Base-by-base conservation (phyloP, 495 filamentous ascomycete genomes). In the Viridothelium virens region DNA sequence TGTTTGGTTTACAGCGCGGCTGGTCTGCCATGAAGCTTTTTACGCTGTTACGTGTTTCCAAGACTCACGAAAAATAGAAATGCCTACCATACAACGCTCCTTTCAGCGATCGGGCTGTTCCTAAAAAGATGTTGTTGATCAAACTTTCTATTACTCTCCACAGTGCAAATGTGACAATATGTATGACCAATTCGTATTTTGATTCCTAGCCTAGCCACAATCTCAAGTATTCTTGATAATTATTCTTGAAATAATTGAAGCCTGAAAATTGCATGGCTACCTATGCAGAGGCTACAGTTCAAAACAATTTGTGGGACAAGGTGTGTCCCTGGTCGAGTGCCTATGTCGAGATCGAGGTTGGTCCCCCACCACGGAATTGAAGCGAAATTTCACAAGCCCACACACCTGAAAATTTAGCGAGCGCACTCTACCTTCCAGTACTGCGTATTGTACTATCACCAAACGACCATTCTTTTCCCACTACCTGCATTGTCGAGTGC, bases 101-200 rank as follows among this genome's bases (percentile, higher is more conserved):
- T 25, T 59, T 59, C 53, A 59, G 53, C 53, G 53, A 59, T 59
- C 53, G 53, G 53, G 53, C 18, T 59, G 53, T 59, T 59, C 25
- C n/a, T 59, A 59, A 18, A 25, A 59, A 59, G 18, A 59, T 59
- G 53, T 18, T 59, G 53, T 59, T 59, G 53, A 59, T 59, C 53
- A 59, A 34, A 59, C 31, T 59, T 59, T 36, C 6, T 14, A 33
- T 18, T 59, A 1, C 53, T 36, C 31, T 59, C 53, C 18, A 5
- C 14, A 38, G 31, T 2, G 25, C 18, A 18, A 59, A 7, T 36
- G 53, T 59, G 53, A 59, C 53, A 0, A 7, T 14, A 36, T 59
- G 48, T 53, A 2, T 25, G 25, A 25, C 25, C 25, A 25, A 25
- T 25, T 25, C 0, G 25, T 25, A 25, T 25, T 25, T 25, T 25